phyloP scores from a whole-genome alignment of 257 asterid genomes.

The Nicotiana tomentosiformis region DNA sequence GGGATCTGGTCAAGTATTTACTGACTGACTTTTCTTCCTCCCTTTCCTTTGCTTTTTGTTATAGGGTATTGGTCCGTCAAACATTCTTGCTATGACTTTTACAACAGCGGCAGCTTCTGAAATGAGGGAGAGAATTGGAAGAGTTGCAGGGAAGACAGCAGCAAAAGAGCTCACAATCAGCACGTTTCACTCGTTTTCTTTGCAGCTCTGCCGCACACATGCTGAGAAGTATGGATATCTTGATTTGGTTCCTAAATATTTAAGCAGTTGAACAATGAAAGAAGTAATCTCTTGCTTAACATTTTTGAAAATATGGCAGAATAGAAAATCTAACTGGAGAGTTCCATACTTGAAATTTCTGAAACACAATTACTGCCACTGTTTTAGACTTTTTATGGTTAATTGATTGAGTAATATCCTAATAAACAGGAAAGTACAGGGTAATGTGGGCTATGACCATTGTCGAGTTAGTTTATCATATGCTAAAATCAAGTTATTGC shows the following conservation, averaged over 20 bases:
- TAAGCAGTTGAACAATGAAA: background rate
- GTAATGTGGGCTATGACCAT: background rate
- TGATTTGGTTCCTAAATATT: slow-evolving; percentile 6
- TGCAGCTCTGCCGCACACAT: slow-evolving; percentile 91
- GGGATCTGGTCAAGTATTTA: slow-evolving; percentile 13
- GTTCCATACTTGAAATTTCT: background rate
- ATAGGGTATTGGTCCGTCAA: slow-evolving; percentile 75
- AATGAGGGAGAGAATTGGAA: slow-evolving; percentile 92
- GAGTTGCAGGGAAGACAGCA: slow-evolving; percentile 80
- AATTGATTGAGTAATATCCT: background rate
- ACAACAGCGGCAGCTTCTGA: slow-evolving; percentile 96
- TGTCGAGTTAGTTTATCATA: background rate
- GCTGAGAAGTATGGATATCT: slow-evolving; percentile 76
- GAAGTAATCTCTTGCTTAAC: background rate
- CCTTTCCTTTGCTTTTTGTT: slow-evolving; percentile 7
- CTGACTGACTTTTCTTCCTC: slow-evolving; percentile 3
- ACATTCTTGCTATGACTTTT: slow-evolving; percentile 95
- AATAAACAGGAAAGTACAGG: background rate
- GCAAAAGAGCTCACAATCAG: slow-evolving; percentile 87
- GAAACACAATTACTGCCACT: background rate
- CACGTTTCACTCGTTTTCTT: slow-evolving; percentile 94
- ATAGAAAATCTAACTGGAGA: background rate
- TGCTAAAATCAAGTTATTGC: background rate
- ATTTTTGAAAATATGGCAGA: background rate
- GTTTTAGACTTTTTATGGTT: background rate